A percentile compares a stretch with the other conserved stretches of the same genome.
These are phyloP conservation scores for Cucurbita moschata DNA, from an alignment of 306 rosid species.

Conservation along the genomic window DNA sequence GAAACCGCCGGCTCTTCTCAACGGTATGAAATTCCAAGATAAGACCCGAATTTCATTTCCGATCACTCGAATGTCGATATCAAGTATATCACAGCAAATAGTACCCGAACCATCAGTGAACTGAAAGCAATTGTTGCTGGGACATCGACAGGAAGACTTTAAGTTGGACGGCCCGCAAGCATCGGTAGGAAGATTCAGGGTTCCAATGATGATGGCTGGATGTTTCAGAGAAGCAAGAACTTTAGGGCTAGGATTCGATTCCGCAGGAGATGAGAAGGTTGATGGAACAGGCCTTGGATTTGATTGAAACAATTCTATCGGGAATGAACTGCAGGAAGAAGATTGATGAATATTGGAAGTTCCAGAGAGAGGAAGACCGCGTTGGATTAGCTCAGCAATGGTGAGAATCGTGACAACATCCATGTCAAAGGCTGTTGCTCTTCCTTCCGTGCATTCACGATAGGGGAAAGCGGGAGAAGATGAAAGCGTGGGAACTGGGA, in stretches of 20 bases:
- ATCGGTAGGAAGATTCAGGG: constrained; percentile 29
- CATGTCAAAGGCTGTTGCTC: constrained; percentile 12
- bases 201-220: constrained; percentile 43
- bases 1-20: constrained; percentile 28
- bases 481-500: not conserved
- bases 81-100: constrained; percentile 69
- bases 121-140: constrained; percentile 40
- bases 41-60: constrained; percentile 32
- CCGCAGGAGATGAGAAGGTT: not conserved
- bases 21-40: constrained; percentile 76
- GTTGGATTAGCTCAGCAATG: constrained; percentile 30
- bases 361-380: constrained; percentile 40
- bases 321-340: constrained; percentile 8
- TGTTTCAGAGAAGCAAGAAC: constrained; percentile 30
- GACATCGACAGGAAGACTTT: constrained; percentile 19
- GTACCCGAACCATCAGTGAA: constrained; percentile 53
- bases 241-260: constrained; percentile 14
- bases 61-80: constrained; percentile 21
- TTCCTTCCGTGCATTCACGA: not conserved
- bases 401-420: constrained; percentile 15
- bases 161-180: not conserved
- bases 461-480: not conserved
- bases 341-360: constrained; percentile 14
- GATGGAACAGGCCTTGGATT: constrained; percentile 1
- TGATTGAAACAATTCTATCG: not conserved